Evolutionary conservation across 2,329 filamentous ascomycete species (phyloP).

Genomic region (Aspergillus awamori): DNA sequence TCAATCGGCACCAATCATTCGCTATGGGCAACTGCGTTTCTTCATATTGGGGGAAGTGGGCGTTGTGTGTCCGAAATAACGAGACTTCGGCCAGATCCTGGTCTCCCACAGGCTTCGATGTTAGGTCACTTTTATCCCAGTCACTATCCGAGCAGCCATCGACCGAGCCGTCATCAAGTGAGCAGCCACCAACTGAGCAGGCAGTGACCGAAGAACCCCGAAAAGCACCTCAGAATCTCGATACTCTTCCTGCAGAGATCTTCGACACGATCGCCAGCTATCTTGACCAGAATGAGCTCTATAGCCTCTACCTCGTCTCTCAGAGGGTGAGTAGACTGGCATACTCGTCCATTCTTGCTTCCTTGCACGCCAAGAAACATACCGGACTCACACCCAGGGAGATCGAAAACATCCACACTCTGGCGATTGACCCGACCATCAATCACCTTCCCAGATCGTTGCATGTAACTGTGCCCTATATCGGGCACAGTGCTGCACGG

Average conservation of each 20-base stretch:
- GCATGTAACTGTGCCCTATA: background rate
- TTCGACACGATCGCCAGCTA: background rate
- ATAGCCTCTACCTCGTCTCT: background rate
- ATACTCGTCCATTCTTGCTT: background rate
- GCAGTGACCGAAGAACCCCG: background rate
- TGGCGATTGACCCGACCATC: background rate
- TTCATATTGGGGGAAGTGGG: no score
- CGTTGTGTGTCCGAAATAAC: no score
- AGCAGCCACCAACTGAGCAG: background rate
- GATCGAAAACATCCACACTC: background rate
- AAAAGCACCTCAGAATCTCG: background rate
- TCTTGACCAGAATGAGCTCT: background rate
- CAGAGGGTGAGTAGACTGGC: background rate
- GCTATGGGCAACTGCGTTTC: no score
- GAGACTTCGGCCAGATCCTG: no score
- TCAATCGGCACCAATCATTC: no score
- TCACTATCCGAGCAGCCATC: background rate
- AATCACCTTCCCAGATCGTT: background rate
- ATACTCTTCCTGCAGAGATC: background rate
- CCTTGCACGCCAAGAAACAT: background rate
- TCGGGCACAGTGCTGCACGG: background rate
- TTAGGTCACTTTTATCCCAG: no score
- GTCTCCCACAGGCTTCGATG: no score
- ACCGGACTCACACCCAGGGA: background rate
- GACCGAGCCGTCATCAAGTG: background rate